Base-by-base conservation (phyloP, 2,329 filamentous ascomycete genomes). In the Colletotrichum limetticola region DNA sequence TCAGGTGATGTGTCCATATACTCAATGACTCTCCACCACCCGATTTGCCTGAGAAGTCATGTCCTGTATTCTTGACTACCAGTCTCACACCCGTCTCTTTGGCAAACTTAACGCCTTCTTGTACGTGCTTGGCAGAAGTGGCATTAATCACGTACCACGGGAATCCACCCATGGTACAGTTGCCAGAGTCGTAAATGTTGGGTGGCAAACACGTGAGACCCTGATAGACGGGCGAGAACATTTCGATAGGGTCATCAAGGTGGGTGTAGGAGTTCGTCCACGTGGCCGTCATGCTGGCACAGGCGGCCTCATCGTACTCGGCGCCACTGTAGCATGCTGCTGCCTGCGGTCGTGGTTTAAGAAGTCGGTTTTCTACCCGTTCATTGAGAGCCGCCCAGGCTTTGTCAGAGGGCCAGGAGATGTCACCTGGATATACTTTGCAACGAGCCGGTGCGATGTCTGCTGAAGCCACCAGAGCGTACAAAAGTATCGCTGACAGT, bases 111-210 rank as follows among this genome's bases (percentile, higher is more conserved):
- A 72, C 65, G 26, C 64, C 69, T 22, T 68, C 64, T 26, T 72
- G 69, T 1, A 72, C 55, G 14, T 72, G 69, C 37, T 62, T 26
- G 1, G 53, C 22, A 2, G 35, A 11, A 9, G 66, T 63, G 14
- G 69, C 69, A 3, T 62, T 68, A 28, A 72, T 72, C 14, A 68
- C 64, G 8, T 72, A 72, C 64, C 49, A 68, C 1, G 69, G 57
- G 16, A 58, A 72, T 4, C 69, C 69, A 9, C 69, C 69, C 69
- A 68, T 68, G 8, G 69, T 63, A 35, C 69, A 72, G 42, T 68
- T 72, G 16, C 65, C 57, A 11, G 64, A 68, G 52, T 72, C 69
- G 22, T 72, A 63, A 16, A 68, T 52, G 11, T 42, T 59, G 1
- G 69, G 69, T 3, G 69, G 65, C 16, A 72, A n/a, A 24, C 65